Evolutionary conservation across 1,284 basidiomycete genomes (phyloP).

Genomic region (Xanthoconium separans): DNA sequence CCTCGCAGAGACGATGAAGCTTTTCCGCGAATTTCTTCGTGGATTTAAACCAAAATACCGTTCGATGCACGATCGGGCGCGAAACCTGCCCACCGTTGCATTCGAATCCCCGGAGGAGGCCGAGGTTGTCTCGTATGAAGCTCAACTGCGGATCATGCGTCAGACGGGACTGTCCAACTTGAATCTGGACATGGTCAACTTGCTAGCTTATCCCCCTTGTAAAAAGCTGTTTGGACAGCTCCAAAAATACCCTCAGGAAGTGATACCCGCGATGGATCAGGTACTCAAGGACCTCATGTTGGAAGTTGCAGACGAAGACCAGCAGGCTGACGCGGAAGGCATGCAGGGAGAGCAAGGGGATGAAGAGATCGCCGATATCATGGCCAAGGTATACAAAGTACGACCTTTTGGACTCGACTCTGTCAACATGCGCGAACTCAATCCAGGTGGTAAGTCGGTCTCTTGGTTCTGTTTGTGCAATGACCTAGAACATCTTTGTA

Average conservation of each 20-base stretch:
- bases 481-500: conserved; percentile 32
- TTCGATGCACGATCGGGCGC: conserved; percentile 68
- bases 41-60: conserved; percentile 96
- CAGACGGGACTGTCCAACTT: conserved; percentile 89
- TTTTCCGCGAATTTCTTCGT: conserved; percentile 86
- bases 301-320: conserved; percentile 77
- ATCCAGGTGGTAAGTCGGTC: conserved; percentile 70
- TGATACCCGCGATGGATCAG: conserved; percentile 96
- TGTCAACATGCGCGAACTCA: conserved; percentile 90
- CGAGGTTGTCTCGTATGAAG: conserved; percentile 75
- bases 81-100: conserved; percentile 50
- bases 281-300: conserved; percentile 90
- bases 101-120: conserved; percentile 66
- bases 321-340: conserved; percentile 62
- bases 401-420: conserved; percentile 83
- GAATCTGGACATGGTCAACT: conserved; percentile 88
- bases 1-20: conserved; percentile 86
- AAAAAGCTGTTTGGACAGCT: conserved; percentile 81
- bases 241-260: conserved; percentile 93
- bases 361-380: conserved; percentile 78
- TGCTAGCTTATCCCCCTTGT: conserved; percentile 86
- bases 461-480: background rate
- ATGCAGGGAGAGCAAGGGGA: conserved; percentile 73
- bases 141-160: conserved; percentile 84
- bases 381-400: conserved; percentile 85